Evolutionary conservation across 805 yeast genomes (phyloP).

Genomic region (Blastobotrys robertii): DNA sequence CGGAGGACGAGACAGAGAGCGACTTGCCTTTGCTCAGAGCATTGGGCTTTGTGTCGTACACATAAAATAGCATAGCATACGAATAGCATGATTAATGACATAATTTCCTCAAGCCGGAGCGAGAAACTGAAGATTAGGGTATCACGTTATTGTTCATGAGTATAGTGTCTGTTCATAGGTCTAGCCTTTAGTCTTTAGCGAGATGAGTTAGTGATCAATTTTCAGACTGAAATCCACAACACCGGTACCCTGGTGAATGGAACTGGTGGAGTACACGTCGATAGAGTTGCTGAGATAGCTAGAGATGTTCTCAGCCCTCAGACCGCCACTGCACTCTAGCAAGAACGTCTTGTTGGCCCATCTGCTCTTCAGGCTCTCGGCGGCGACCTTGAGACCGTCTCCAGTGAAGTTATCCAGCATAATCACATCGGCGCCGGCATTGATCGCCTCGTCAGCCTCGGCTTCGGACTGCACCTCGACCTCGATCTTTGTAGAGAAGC

Average conservation of each 20-base stretch:
- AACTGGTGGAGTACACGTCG: slow-evolving; percentile 84
- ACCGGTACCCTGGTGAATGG: slow-evolving; percentile 85
- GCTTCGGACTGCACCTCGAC: slow-evolving; percentile 80
- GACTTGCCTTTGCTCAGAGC: slow-evolving; percentile 10
- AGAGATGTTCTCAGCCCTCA: slow-evolving; percentile 56
- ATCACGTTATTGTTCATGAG: no score
- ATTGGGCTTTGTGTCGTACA: slow-evolving; percentile 7
- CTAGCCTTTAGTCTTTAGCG: not conserved
- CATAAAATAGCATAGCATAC: slow-evolving; percentile 1
- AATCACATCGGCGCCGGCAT: slow-evolving; percentile 90
- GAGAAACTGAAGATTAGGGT: not conserved
- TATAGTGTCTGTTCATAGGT: no score
- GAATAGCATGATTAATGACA: slow-evolving; percentile 1
- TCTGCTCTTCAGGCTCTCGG: slow-evolving; percentile 46
- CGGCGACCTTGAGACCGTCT: slow-evolving; percentile 52
- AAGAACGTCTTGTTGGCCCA: slow-evolving; percentile 45
- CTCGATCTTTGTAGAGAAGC: slow-evolving; percentile 83
- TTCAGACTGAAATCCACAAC: slow-evolving; percentile 80
- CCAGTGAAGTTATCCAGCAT: slow-evolving; percentile 88
- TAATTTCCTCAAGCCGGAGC: not conserved
- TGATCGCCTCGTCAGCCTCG: slow-evolving; percentile 88
- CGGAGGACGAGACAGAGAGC: slow-evolving; percentile 4
- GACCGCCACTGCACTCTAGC: slow-evolving; percentile 89
- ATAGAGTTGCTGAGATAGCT: slow-evolving; percentile 64
- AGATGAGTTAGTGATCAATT: slow-evolving; percentile 34